A percentile compares a stretch with the other conserved stretches of the same genome.
These are phyloP conservation scores for Dorcoceras hygrometricum DNA, from an alignment of 257 asterid genomes.

Conservation along the genomic window DNA sequence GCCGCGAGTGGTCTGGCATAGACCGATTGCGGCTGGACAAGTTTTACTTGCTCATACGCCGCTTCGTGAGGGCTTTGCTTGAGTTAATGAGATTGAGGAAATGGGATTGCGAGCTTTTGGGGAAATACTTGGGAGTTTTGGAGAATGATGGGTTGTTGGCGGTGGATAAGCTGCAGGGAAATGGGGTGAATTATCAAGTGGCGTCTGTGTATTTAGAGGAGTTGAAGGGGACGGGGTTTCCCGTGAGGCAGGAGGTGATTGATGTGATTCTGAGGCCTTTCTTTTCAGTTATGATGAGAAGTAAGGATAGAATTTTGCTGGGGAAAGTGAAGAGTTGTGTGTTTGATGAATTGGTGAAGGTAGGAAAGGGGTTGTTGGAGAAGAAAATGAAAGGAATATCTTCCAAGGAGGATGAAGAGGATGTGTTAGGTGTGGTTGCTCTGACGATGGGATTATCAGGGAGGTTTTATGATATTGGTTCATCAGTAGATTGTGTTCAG, in stretches of 20 bases:
- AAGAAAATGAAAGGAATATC: constrained; percentile 45
- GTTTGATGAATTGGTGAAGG: constrained; percentile 61
- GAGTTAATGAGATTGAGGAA: constrained; percentile 44
- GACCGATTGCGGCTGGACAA: constrained; percentile 85
- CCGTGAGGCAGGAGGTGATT: constrained; percentile 53
- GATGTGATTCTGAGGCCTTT: constrained; percentile 59
- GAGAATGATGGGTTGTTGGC: constrained; percentile 59
- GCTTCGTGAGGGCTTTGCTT: constrained; percentile 59
- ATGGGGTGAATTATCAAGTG: constrained; percentile 85
- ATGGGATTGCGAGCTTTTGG: constrained; percentile 66
- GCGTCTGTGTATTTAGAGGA: constrained; percentile 83
- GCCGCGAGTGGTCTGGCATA: constrained; percentile 92
- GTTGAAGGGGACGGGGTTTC: constrained; percentile 58
- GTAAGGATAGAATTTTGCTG: constrained; percentile 66
- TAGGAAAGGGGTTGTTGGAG: constrained; percentile 50
- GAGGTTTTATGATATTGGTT: constrained; percentile 61
- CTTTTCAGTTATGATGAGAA: constrained; percentile 44
- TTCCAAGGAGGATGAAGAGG: constrained; percentile 42
- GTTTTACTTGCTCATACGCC: constrained; percentile 80
- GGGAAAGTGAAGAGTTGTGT: constrained; percentile 73
- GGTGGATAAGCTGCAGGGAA: constrained; percentile 67
- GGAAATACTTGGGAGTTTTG: constrained; percentile 45
- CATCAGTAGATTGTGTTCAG: constrained; percentile 58
- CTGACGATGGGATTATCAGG: constrained; percentile 63
- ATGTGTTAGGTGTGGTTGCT: constrained; percentile 56